These are phyloP conservation scores for Hylodesmum podocarpum DNA, from an alignment of 306 rosid species.

Conservation along the genomic window DNA sequence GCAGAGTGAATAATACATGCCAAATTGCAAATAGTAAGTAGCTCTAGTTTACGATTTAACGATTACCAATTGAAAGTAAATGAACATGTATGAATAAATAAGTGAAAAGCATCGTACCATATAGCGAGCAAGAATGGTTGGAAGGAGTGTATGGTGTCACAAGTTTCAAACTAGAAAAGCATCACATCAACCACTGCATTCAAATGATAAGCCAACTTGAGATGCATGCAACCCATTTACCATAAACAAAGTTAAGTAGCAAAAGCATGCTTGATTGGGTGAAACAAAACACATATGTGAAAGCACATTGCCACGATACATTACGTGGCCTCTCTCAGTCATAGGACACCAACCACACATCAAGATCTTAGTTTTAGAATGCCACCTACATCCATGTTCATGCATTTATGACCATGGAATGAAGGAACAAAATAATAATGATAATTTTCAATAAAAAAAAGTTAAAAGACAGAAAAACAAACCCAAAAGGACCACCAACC, in stretches of 20 bases:
- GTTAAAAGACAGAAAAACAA: background rate
- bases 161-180: background rate
- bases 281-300: background rate
- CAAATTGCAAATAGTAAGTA: background rate
- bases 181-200: background rate
- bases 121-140: background rate
- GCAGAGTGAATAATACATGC: slow-evolving; percentile 24
- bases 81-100: background rate
- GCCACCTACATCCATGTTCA: background rate
- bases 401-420: background rate
- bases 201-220: background rate
- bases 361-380: slow-evolving; percentile 1
- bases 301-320: slow-evolving; percentile 3
- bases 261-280: background rate
- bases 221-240: background rate
- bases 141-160: background rate
- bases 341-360: slow-evolving; percentile 1
- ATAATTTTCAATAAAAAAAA: background rate
- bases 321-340: background rate
- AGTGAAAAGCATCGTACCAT: background rate
- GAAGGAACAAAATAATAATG: background rate
- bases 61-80: background rate
- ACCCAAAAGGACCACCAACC: background rate
- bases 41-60: background rate
- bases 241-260: background rate